These are phyloP conservation scores for Lepidium campestre DNA, from an alignment of 441 rosid genomes.

Conservation along the genomic window DNA sequence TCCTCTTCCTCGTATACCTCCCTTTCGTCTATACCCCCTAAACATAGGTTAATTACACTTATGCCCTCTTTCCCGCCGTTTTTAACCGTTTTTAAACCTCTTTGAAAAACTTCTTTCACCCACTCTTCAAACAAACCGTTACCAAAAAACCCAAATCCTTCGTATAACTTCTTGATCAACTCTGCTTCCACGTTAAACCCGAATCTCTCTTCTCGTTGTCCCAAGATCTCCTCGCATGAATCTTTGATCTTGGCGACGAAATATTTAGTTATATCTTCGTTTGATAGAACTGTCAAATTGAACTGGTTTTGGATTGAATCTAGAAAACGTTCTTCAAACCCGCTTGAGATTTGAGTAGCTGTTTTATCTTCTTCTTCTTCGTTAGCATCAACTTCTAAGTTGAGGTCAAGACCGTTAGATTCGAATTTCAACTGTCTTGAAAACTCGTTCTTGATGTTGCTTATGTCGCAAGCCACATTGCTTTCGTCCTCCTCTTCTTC, in stretches of 20 bases:
- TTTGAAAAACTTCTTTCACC: constrained; percentile 58
- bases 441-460: constrained; percentile 32
- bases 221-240: constrained; percentile 34
- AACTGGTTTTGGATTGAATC: constrained; percentile 46
- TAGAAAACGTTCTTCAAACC: constrained; percentile 25
- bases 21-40: constrained; percentile 38
- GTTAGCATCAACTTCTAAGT: constrained; percentile 46
- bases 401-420: constrained; percentile 62
- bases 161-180: constrained; percentile 33
- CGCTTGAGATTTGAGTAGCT: constrained; percentile 37
- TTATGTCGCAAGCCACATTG: constrained; percentile 22
- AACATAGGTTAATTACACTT: constrained; percentile 56
- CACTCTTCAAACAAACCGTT: constrained; percentile 62
- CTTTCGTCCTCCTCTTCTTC: constrained; percentile 27
- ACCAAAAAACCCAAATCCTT: constrained; percentile 30
- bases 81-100: constrained; percentile 44
- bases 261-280: constrained; percentile 26
- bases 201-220: constrained; percentile 27
- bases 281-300: constrained; percentile 26
- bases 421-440: constrained; percentile 51
- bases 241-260: constrained; percentile 36
- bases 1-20: constrained; percentile 35
- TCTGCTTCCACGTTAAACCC: constrained; percentile 39
- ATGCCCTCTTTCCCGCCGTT: constrained; percentile 48
- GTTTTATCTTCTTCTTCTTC: constrained; percentile 17